phyloP scores from a whole-genome alignment of 140 eudicot genomes.

The Anethum foeniculum region DNA sequence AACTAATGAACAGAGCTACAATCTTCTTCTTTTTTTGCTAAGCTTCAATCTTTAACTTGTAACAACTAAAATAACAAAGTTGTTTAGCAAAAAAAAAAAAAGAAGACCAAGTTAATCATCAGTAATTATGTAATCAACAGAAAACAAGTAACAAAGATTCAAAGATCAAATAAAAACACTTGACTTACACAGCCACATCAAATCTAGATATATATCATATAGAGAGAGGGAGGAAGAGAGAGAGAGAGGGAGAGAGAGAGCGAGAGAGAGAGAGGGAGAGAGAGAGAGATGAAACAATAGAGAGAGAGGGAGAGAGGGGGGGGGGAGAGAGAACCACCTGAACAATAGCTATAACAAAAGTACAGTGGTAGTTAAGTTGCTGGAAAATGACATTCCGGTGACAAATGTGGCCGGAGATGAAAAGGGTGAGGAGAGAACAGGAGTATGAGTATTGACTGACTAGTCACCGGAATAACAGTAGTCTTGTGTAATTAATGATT shows the following conservation, averaged over 20 bases:
- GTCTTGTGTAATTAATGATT: conserved; percentile 23
- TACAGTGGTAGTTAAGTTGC: neutral
- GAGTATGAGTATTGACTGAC: neutral
- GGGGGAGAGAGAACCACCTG: conserved; percentile 12
- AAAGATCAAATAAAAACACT: neutral
- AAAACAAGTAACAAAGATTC: conserved; percentile 4
- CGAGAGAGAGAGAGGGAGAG: conserved; percentile 21
- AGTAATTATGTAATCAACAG: neutral
- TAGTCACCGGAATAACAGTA: conserved; percentile 23
- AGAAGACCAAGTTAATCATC: neutral
- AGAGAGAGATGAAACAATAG: neutral
- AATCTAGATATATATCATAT: neutral
- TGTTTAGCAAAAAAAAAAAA: no score
- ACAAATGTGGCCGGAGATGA: conserved; percentile 7
- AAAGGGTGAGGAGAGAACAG: conserved; percentile 6
- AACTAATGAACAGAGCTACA: no score
- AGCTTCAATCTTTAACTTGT: neutral
- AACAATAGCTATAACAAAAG: neutral
- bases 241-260: conserved; percentile 18
- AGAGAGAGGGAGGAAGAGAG: conserved; percentile 16
- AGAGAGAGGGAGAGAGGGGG: neutral
- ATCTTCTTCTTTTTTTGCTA: no score
- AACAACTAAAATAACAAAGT: neutral
- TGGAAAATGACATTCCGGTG: conserved; percentile 17
- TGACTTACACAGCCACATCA: conserved; percentile 3